These are phyloP conservation scores for Geotrichum carabidarum DNA, from an alignment of 1,139 yeast genomes.

Conservation along the genomic window DNA sequence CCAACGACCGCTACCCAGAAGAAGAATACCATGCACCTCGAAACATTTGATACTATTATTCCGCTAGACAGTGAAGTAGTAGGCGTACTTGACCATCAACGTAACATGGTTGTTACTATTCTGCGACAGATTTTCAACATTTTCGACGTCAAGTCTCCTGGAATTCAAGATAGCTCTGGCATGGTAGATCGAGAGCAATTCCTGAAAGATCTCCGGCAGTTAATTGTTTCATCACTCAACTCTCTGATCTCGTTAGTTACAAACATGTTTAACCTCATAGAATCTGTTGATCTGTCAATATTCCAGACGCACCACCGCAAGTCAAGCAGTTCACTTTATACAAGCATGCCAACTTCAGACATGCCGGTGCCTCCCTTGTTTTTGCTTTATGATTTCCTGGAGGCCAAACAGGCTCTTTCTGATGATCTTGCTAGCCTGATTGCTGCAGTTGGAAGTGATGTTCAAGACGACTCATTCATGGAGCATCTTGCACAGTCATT, in stretches of 20 bases:
- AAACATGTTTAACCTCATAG: conserved; percentile 28
- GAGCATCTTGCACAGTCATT: conserved; percentile 25
- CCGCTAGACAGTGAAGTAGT: conserved; percentile 24
- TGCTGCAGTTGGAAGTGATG: conserved; percentile 65
- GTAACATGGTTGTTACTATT: conserved; percentile 20
- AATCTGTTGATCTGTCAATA: conserved; percentile 31
- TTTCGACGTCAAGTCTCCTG: conserved; percentile 10
- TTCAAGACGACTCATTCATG: conserved; percentile 51
- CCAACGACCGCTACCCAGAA: conserved; percentile 5
- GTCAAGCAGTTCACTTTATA: conserved; percentile 10
- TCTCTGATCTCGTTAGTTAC: conserved; percentile 25
- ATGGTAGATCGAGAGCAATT: conserved; percentile 1
- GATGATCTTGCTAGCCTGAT: conserved; percentile 56
- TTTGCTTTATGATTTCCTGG: conserved; percentile 66
- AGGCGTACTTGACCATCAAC: conserved; percentile 22
- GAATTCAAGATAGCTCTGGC: conserved; percentile 2
- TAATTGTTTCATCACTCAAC: conserved; percentile 25
- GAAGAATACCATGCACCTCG: conserved; percentile 19
- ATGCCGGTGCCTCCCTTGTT: conserved; percentile 45
- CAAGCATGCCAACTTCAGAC: not conserved
- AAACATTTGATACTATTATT: conserved; percentile 25
- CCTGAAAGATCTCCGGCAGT: conserved; percentile 24
- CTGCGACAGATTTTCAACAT: conserved; percentile 19
- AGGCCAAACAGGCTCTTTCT: conserved; percentile 68
- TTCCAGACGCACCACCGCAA: conserved; percentile 26